These are phyloP conservation scores for Cladosporium colombiae DNA, from an alignment of 2,329 filamentous ascomycete species.

Conservation along the genomic window DNA sequence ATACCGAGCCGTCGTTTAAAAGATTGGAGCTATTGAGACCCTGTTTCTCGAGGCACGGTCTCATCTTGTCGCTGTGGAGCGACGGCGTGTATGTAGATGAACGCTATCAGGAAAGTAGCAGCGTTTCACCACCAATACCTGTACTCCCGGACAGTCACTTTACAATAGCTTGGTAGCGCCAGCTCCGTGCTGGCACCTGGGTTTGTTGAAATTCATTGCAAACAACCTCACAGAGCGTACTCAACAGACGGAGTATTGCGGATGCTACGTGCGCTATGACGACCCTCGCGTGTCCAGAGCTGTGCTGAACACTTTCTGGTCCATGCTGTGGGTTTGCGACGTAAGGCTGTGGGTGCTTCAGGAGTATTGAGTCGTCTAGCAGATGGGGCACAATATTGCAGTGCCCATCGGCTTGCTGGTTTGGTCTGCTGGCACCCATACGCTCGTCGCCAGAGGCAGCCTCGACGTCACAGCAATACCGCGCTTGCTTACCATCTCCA, in stretches of 20 bases:
- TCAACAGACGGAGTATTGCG: not conserved
- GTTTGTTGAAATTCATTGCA: not conserved
- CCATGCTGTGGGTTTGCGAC: conserved; percentile 8
- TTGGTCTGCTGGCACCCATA: not conserved
- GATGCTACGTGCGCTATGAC: not conserved
- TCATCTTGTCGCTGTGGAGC: not conserved
- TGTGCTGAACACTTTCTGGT: not conserved
- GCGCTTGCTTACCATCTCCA: not conserved
- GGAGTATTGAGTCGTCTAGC: not conserved
- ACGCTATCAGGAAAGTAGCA: not conserved
- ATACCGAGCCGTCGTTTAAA: conserved; percentile 10
- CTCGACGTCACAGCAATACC: not conserved
- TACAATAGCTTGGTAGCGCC: not conserved
- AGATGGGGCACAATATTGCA: not conserved
- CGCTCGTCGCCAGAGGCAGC: not conserved
- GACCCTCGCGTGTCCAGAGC: not conserved
- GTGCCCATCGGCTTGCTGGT: not conserved
- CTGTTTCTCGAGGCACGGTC: conserved; percentile 5
- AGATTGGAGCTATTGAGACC: conserved; percentile 7
- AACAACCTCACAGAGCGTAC: not conserved
- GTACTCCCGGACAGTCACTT: not conserved
- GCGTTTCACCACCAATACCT: not conserved
- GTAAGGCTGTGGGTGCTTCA: conserved; percentile 8
- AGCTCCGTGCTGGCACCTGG: not conserved
- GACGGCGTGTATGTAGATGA: not conserved